These are phyloP conservation scores for Casuarina glauca DNA, from an alignment of 306 rosid species.

Conservation along the genomic window DNA sequence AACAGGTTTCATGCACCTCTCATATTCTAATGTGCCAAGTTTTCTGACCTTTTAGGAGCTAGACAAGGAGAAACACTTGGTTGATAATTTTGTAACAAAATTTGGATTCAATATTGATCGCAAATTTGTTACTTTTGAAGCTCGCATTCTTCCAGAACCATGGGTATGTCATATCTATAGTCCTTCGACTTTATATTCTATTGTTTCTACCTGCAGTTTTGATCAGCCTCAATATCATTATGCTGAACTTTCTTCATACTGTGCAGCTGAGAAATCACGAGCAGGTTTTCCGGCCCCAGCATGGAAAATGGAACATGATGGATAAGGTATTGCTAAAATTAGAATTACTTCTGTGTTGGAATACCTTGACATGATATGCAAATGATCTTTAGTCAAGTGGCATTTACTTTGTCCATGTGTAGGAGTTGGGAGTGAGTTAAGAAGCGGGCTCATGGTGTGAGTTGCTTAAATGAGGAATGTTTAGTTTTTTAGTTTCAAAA, in stretches of 20 bases:
- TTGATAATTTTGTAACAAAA: slow-evolving; percentile 46
- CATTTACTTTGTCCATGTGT: background rate
- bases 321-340: slow-evolving; percentile 56
- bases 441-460: too few species aligned
- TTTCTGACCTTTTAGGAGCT: slow-evolving; percentile 40
- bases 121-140: slow-evolving; percentile 89
- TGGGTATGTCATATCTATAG: slow-evolving; percentile 50
- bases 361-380: too few species aligned
- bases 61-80: too few species aligned
- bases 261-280: slow-evolving; percentile 87
- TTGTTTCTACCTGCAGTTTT: too few species aligned
- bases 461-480: too few species aligned
- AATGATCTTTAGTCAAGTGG: background rate
- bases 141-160: slow-evolving; percentile 90
- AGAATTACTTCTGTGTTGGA: background rate
- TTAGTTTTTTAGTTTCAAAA: too few species aligned
- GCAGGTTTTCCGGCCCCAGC: slow-evolving; percentile 82
- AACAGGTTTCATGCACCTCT: background rate
- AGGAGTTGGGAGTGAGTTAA: too few species aligned
- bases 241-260: background rate
- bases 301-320: slow-evolving; percentile 99
- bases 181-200: background rate
- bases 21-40: background rate
- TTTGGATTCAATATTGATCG: slow-evolving; percentile 77
- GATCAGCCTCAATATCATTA: background rate